These are phyloP conservation scores for Orobanche coerulescens DNA, from an alignment of 257 asterid genomes.

Conservation along the genomic window DNA sequence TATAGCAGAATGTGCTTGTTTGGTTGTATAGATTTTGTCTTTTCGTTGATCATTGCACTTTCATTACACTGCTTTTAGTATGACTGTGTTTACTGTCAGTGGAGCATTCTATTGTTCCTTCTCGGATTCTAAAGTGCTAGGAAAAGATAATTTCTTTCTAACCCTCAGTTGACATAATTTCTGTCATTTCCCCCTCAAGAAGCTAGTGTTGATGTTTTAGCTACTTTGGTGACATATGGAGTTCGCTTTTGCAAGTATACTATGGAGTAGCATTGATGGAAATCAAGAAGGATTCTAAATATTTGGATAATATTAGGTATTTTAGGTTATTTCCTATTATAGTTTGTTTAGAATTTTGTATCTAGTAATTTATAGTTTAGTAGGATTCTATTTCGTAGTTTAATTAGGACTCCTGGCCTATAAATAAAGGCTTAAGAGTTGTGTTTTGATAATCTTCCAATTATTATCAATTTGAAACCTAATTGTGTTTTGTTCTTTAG, in stretches of 20 bases:
- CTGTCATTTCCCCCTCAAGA: neutral
- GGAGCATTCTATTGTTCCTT: neutral
- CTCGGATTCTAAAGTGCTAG: neutral
- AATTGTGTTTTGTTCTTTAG: too few relatives aligned
- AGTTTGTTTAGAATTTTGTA: too few relatives aligned
- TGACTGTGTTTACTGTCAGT: neutral
- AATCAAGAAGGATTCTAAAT: too few relatives aligned
- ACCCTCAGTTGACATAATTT: conserved; percentile 7
- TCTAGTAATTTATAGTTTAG: too few relatives aligned
- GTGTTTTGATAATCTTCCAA: too few relatives aligned
- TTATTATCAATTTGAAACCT: too few relatives aligned
- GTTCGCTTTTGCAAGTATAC: neutral
- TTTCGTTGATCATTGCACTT: conserved; percentile 3
- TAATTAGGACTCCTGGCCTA: too few relatives aligned
- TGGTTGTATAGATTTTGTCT: conserved; percentile 6
- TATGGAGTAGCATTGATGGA: neutral
- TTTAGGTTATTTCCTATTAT: too few relatives aligned
- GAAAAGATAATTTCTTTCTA: neutral
- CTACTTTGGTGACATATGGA: neutral
- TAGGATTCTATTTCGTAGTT: too few relatives aligned
- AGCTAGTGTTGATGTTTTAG: neutral
- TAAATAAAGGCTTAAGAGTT: too few relatives aligned
- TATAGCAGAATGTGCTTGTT: conserved; percentile 5
- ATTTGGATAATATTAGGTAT: too few relatives aligned
- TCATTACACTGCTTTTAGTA: neutral